Percentiles rank a stretch among this genome's conserved stretches.
These are phyloP conservation scores for Rheum nobile DNA, from an alignment of 148 eudicot species.

Conservation along the genomic window DNA sequence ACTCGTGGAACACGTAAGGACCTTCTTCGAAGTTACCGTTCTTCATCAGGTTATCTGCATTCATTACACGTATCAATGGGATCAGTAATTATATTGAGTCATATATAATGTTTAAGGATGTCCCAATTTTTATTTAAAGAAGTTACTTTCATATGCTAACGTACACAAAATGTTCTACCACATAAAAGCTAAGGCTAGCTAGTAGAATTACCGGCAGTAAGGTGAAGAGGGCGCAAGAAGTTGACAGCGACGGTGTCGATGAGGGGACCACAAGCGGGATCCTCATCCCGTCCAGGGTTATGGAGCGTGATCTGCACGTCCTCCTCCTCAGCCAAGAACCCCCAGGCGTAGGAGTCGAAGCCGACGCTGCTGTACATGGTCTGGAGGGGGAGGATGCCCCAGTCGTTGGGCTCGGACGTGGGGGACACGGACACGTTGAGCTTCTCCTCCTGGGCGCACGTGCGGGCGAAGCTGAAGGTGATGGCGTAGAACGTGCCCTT, in stretches of 20 bases:
- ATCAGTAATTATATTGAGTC: too few relatives aligned
- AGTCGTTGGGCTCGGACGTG: not conserved
- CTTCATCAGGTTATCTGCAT: slow-evolving; percentile 54
- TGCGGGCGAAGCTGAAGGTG: slow-evolving; percentile 35
- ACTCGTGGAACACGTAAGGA: slow-evolving; percentile 59
- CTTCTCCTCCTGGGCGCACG: slow-evolving; percentile 37
- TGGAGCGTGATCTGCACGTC: slow-evolving; percentile 48
- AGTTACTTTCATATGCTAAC: too few relatives aligned
- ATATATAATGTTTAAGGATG: too few relatives aligned
- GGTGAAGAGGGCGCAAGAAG: slow-evolving; percentile 23
- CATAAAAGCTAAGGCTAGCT: too few relatives aligned
- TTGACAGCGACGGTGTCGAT: slow-evolving; percentile 69
- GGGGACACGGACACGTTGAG: slow-evolving; percentile 12
- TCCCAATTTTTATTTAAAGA: too few relatives aligned
- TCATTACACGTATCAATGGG: too few relatives aligned
- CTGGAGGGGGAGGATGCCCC: slow-evolving; percentile 41
- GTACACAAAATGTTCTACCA: too few relatives aligned
- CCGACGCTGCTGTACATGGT: slow-evolving; percentile 68
- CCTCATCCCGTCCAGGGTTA: slow-evolving; percentile 64
- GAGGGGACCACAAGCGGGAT: slow-evolving; percentile 72
- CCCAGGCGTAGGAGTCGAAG: slow-evolving; percentile 80
- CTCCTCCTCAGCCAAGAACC: slow-evolving; percentile 34
- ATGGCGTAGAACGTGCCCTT: slow-evolving; percentile 29
- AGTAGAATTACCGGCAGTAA: slow-evolving; percentile 29
- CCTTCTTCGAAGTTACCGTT: slow-evolving; percentile 70